Evolutionary conservation across 1,139 yeast genomes (phyloP).

Genomic region (Hyphopichia pseudoburtonii): DNA sequence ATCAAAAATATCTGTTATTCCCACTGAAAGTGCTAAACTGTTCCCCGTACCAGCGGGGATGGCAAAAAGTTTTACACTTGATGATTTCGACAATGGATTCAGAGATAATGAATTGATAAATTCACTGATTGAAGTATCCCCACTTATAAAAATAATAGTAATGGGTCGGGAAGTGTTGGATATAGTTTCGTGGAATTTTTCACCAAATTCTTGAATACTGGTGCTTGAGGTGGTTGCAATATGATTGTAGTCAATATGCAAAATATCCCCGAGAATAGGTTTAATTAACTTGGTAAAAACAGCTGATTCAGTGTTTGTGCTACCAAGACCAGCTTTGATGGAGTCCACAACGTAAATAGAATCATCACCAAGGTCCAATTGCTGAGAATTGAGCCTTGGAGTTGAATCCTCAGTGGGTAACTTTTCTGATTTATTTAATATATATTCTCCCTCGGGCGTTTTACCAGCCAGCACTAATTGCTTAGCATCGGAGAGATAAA

Average conservation of each 20-base stretch:
- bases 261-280: constrained; percentile 40
- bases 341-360: constrained; percentile 47
- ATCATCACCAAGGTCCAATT: constrained; percentile 1
- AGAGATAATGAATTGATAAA: constrained; percentile 57
- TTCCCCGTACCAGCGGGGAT: constrained; percentile 89
- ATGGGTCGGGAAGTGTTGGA: constrained; percentile 14
- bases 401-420: constrained; percentile 3
- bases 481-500: background rate
- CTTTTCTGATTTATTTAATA: too few species aligned
- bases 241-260: constrained; percentile 38
- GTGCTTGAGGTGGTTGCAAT: constrained; percentile 34
- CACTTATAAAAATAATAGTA: constrained; percentile 68
- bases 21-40: constrained; percentile 68
- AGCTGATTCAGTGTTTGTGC: constrained; percentile 27
- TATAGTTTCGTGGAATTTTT: constrained; percentile 30
- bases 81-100: constrained; percentile 3
- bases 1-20: constrained; percentile 35
- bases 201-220: constrained; percentile 37
- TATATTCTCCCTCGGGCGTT: background rate
- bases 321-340: constrained; percentile 54
- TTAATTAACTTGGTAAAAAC: constrained; percentile 41
- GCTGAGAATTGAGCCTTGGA: constrained; percentile 1
- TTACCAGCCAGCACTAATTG: constrained; percentile 2
- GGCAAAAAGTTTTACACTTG: constrained; percentile 38
- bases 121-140: constrained; percentile 84